These are phyloP conservation scores for Batkoa obscura DNA, from an alignment of 371 early-diverging fungal species.

Conservation along the genomic window DNA sequence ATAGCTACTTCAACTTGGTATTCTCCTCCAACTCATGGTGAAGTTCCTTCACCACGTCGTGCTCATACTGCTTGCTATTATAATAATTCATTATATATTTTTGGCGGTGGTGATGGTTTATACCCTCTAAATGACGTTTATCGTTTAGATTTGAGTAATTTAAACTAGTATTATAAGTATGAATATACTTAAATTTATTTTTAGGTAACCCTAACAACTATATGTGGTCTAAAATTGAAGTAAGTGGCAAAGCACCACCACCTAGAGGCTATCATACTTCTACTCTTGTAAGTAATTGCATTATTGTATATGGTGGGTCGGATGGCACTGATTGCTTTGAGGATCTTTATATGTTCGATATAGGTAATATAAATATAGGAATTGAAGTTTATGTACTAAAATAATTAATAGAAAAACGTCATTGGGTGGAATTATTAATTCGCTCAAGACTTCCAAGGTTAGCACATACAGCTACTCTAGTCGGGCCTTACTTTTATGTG, in stretches of 20 bases:
- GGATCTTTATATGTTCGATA: constrained; percentile 61
- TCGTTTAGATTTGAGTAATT: constrained; percentile 22
- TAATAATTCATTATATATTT: constrained; percentile 45
- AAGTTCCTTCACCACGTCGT: constrained; percentile 47
- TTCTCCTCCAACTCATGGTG: constrained; percentile 24
- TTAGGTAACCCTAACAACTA: background rate
- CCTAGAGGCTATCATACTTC: constrained; percentile 76
- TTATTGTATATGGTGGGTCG: constrained; percentile 74
- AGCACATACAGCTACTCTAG: constrained; percentile 67
- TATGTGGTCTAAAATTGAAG: constrained; percentile 23
- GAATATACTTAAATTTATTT: background rate
- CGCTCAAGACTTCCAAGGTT: constrained; percentile 33
- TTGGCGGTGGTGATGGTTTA: constrained; percentile 79
- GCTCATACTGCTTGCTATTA: constrained; percentile 75
- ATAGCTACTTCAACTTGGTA: constrained; percentile 33
- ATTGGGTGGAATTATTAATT: constrained; percentile 10
- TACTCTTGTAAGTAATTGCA: constrained; percentile 51
- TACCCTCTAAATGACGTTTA: constrained; percentile 67
- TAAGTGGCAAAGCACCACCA: constrained; percentile 37
- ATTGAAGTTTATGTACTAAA: no score
- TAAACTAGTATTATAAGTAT: background rate
- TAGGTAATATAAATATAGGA: constrained; percentile 13
- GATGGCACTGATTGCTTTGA: constrained; percentile 77
- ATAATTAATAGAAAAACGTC: no score
- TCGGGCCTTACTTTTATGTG: constrained; percentile 75